Evolutionary conservation across 202 grass and related monocot species (phyloP).

Genomic region (Carex arenaria): DNA sequence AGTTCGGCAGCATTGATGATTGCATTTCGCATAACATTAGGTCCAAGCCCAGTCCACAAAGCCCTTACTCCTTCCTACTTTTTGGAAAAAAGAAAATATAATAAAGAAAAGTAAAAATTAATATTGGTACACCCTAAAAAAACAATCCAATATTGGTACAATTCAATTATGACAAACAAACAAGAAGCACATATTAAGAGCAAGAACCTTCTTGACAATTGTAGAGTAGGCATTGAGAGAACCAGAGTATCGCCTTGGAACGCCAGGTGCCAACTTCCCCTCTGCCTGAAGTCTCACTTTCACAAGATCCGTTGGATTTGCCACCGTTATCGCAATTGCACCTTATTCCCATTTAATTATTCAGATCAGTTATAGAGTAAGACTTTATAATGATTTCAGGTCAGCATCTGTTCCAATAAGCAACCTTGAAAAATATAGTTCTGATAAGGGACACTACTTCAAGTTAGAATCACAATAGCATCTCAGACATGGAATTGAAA

Average conservation of each 20-base stretch:
- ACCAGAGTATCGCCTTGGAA: conserved; percentile 60
- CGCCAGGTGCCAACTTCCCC: conserved; percentile 72
- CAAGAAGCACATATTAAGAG: not conserved
- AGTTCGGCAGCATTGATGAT: conserved; percentile 91
- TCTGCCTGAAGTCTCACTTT: conserved; percentile 89
- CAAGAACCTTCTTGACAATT: conserved; percentile 58
- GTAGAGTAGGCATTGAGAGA: conserved; percentile 73
- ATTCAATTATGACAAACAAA: not conserved
- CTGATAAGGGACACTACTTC: not conserved
- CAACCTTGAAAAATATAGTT: not conserved
- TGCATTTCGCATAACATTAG: conserved; percentile 68
- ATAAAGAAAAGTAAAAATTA: not conserved
- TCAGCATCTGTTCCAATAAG: not conserved
- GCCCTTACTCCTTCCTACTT: conserved; percentile 57
- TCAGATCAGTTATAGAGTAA: not conserved
- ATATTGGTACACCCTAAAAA: not conserved
- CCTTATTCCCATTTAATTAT: conserved; percentile 32
- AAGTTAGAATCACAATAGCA: not conserved
- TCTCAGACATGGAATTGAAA: not conserved
- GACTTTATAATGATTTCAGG: not conserved
- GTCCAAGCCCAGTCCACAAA: conserved; percentile 77
- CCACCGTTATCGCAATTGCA: conserved; percentile 68
- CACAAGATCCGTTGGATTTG: conserved; percentile 95
- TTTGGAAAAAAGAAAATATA: not conserved
- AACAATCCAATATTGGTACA: not conserved